Evolutionary conservation across 1,139 yeast species (phyloP).

Genomic region (Kurtzmaniella natalensis): DNA sequence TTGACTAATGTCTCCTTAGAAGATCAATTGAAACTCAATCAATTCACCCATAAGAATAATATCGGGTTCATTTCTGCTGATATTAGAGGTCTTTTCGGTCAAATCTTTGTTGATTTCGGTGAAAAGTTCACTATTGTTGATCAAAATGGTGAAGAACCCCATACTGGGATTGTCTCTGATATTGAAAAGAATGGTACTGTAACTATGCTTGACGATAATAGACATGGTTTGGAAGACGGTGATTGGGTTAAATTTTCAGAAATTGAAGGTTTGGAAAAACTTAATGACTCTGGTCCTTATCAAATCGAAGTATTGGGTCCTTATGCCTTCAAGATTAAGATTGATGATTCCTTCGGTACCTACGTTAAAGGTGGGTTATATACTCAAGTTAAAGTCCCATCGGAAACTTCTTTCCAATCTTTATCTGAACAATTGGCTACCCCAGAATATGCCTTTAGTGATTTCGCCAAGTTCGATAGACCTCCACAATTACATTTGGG

Average conservation of each 20-base stretch:
- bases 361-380: slow-evolving; percentile 85
- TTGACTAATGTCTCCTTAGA: slow-evolving; percentile 74
- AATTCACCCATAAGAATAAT: slow-evolving; percentile 64
- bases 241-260: slow-evolving; percentile 86
- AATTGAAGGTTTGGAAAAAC: slow-evolving; percentile 63
- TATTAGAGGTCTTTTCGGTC: slow-evolving; percentile 84
- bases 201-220: slow-evolving; percentile 83
- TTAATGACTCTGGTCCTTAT: slow-evolving; percentile 70
- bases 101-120: slow-evolving; percentile 88
- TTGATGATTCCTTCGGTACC: slow-evolving; percentile 51
- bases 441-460: slow-evolving; percentile 84
- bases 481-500: slow-evolving; percentile 88
- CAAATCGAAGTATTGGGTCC: slow-evolving; percentile 90
- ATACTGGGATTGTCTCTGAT: slow-evolving; percentile 80
- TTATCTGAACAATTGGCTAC: slow-evolving; percentile 57
- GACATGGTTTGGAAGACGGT: slow-evolving; percentile 94
- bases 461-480: slow-evolving; percentile 90
- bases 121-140: slow-evolving; percentile 74
- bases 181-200: slow-evolving; percentile 88
- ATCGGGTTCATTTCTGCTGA: slow-evolving; percentile 82
- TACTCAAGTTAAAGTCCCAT: slow-evolving; percentile 88
- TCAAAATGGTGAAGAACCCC: slow-evolving; percentile 90
- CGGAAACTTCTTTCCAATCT: slow-evolving; percentile 55
- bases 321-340: slow-evolving; percentile 74
- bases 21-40: slow-evolving; percentile 71